Evolutionary conservation across 106 monocot species (phyloP).

Genomic region (Narthecium ossifragum): DNA sequence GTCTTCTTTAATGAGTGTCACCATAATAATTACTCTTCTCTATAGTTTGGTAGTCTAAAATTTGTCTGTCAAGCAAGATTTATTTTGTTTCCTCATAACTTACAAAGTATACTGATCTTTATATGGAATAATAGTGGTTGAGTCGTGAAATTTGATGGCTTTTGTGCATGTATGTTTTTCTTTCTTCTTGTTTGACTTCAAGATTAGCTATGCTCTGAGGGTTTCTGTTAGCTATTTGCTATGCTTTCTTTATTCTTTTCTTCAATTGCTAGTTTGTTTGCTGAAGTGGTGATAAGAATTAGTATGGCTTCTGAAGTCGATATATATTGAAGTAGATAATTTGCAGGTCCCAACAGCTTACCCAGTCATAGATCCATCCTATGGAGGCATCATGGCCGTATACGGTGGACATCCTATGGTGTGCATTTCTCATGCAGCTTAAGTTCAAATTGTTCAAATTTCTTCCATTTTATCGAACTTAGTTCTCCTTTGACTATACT

Average conservation of each 20-base stretch:
- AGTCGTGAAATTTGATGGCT: neutral
- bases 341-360: conserved; percentile 8
- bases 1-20: neutral
- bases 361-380: conserved; percentile 12
- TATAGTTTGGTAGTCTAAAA: too few relatives aligned
- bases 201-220: neutral
- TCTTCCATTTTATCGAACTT: neutral
- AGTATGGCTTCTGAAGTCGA: too few relatives aligned
- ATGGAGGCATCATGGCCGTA: conserved; percentile 11
- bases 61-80: too few relatives aligned
- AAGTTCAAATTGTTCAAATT: neutral
- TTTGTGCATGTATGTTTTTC: neutral
- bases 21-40: too few relatives aligned
- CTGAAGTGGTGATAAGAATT: too few relatives aligned
- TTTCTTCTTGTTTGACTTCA: neutral
- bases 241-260: too few relatives aligned
- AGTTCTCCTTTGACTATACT: neutral
- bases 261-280: too few relatives aligned
- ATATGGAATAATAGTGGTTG: too few relatives aligned
- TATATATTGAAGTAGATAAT: neutral
- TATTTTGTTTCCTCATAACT: too few relatives aligned
- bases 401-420: conserved; percentile 17
- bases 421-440: neutral
- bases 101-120: too few relatives aligned
- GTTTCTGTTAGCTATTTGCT: neutral